These are phyloP conservation scores for Talaromyces sp. DNA, from an alignment of 2,329 filamentous ascomycete genomes.

Conservation along the genomic window DNA sequence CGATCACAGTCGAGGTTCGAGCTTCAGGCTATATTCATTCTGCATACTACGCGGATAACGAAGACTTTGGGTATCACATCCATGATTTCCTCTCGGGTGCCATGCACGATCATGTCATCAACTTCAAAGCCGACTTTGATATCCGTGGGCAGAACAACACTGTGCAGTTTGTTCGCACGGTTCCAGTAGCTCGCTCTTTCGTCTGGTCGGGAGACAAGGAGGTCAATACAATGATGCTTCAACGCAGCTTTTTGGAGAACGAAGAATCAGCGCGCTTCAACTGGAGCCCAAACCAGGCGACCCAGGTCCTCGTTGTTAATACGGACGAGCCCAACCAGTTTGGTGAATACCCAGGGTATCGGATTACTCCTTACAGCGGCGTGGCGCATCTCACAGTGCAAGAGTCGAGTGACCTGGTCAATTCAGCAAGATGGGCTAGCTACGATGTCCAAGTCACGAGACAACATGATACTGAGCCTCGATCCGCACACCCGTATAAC, in stretches of 20 bases:
- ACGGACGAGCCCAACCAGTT: background rate
- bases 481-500: constrained; percentile 36
- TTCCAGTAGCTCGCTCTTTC: background rate
- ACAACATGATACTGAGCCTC: constrained; percentile 47
- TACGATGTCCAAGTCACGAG: constrained; percentile 6
- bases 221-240: background rate
- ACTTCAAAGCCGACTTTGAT: background rate
- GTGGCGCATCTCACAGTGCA: background rate
- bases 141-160: background rate
- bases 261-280: background rate
- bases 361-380: background rate
- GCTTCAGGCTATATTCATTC: constrained; percentile 5
- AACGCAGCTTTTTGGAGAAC: background rate
- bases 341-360: background rate
- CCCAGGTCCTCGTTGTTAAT: background rate
- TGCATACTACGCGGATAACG: background rate
- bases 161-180: background rate
- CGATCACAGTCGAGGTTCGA: constrained; percentile 7
- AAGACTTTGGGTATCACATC: background rate
- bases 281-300: background rate
- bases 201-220: background rate
- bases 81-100: background rate
- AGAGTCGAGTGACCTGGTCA: background rate
- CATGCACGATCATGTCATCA: background rate
- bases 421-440: background rate